Percentiles rank a stretch among this genome's conserved stretches.
Evolutionary conservation across 495 filamentous ascomycete species (phyloP).

Genomic region (Rusavskia elegans): DNA sequence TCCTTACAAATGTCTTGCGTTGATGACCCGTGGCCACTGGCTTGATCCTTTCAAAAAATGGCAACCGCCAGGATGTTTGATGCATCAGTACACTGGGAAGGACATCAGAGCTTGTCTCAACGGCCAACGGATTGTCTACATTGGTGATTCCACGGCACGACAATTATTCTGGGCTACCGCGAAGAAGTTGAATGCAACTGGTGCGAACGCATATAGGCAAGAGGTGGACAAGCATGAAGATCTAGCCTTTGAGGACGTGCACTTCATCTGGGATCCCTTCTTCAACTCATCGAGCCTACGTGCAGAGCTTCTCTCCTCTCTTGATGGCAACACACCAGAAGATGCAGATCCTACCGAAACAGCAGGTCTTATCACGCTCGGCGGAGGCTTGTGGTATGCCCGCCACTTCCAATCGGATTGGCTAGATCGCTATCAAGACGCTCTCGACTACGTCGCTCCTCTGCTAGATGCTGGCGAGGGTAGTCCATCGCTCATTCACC

Average conservation of each 20-base stretch:
- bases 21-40: constrained; percentile 38
- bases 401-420: constrained; percentile 29
- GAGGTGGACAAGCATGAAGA: constrained; percentile 27
- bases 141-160: constrained; percentile 41
- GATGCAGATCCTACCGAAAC: constrained; percentile 6
- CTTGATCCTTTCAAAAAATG: constrained; percentile 31
- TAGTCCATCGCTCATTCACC: background rate
- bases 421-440: constrained; percentile 27
- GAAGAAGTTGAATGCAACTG: constrained; percentile 27
- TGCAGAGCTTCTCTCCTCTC: constrained; percentile 22
- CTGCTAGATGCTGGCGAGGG: constrained; percentile 13
- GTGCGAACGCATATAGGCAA: constrained; percentile 17
- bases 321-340: constrained; percentile 1
- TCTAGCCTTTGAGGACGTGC: constrained; percentile 22
- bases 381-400: constrained; percentile 39
- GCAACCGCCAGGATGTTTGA: constrained; percentile 43
- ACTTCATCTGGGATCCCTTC: constrained; percentile 48
- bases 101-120: constrained; percentile 32
- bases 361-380: constrained; percentile 13
- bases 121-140: constrained; percentile 33
- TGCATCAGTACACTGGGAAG: constrained; percentile 32
- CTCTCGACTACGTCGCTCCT: constrained; percentile 25
- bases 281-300: constrained; percentile 35
- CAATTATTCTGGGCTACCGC: constrained; percentile 44
- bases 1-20: constrained; percentile 36